Evolutionary conservation across 805 yeast genomes (phyloP), one percentile per base, ranked within the genome.

Genomic region (Citeromyces nyonsensis): DNA sequence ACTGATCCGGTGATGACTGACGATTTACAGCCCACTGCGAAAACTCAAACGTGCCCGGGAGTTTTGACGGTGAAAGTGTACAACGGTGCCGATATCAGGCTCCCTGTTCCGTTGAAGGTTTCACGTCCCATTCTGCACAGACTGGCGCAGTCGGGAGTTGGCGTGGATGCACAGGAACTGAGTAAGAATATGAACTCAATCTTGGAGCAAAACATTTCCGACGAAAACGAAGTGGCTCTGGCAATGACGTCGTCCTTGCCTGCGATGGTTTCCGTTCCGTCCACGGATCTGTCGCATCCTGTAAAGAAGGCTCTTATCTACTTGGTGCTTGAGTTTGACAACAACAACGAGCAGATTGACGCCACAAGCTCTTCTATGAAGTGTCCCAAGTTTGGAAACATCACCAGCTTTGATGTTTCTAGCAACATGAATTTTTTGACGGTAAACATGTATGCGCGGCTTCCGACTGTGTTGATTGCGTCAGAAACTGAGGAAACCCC

Each of bases 301-400:
- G 22, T 66, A 25, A 64, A 70, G 39, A 73, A 72, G 42, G 70
- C 91, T 11, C 64, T 94, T 37, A 66, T 91, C 26, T 83, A 82
- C 52, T 67, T 86, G 45, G 84, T 94, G 2, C 64, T 91, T 29
- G 99, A 91, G 54, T 88, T 85, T 49, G 99, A 91, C 56, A 91
- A 91, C 54, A 84, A 88, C 32, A 91, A 86, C 41, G 78, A 91
- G 40, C 68, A 85, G 10, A 73, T 88, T 32, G 94, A 85, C 42
- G 91, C 97, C 2, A 71, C 75, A 20, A 71, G 80, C 33, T 95
- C 95, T 26, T 71, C 94, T 0, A 72, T 84, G 38, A 68, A 69
- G 28, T 61, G 66, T 35, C 88, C 95, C 1, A 69, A 70, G 11
- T 91, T 94, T 73, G 91, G 85, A 52, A 81, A 81, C 43, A 84